Conservation (phyloP, 108 stramenopile genomes). For the Cyclotella kingstonii region DNA sequence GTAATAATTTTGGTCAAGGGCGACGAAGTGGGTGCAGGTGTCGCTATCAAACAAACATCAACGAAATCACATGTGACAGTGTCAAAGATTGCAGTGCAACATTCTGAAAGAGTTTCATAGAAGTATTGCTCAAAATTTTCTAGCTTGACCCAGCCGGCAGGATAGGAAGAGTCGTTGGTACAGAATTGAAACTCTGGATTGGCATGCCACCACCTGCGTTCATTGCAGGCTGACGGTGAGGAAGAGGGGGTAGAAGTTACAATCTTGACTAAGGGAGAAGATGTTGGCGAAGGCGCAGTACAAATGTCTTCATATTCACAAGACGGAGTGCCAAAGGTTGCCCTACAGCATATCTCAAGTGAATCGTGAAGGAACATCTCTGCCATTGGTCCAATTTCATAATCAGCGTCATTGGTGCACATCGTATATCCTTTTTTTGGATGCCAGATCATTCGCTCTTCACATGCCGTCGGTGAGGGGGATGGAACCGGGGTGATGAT, state of each 20-base stretch:
- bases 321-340: slow-evolving; percentile 1
- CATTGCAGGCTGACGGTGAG: neutral
- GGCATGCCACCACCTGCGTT: slow-evolving; percentile 6
- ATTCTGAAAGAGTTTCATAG: neutral
- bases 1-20: no score
- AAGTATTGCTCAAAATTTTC: neutral
- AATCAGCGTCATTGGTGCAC: slow-evolving; percentile 16
- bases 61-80: neutral
- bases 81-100: slow-evolving; percentile 2
- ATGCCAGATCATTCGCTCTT: slow-evolving; percentile 12
- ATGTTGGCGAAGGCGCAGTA: neutral
- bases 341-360: slow-evolving; percentile 6
- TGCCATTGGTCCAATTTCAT: no score
- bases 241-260: neutral
- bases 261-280: neutral
- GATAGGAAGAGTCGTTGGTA: neutral
- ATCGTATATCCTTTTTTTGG: slow-evolving; percentile 12
- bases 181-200: no score
- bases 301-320: slow-evolving; percentile 14
- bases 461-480: slow-evolving; percentile 12
- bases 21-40: no score
- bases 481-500: neutral
- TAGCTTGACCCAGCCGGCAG: no score
- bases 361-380: neutral
- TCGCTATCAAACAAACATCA: no score